Conservation (phyloP, 306 rosid genomes). For the Crotalaria pallida region DNA sequence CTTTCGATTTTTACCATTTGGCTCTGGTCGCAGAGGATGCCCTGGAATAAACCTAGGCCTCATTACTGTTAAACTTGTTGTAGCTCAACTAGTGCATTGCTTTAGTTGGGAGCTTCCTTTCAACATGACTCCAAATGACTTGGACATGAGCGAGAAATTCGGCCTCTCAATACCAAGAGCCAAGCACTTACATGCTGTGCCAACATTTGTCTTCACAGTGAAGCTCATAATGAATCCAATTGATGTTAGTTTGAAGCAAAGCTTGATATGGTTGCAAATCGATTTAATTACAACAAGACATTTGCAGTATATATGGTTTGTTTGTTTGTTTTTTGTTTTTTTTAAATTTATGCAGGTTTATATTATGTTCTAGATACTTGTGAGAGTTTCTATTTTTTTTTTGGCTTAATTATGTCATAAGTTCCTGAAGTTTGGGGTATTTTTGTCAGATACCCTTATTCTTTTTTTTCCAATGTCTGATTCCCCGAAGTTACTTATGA, state of each 20-base stretch:
- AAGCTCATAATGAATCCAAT: not conserved
- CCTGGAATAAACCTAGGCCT: conserved; percentile 37
- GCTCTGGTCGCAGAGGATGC: conserved; percentile 39
- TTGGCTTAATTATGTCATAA: no score
- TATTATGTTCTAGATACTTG: not conserved
- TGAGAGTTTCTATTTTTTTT: not conserved
- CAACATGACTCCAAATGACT: not conserved
- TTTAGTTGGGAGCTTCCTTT: conserved; percentile 36
- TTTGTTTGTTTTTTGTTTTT: no score
- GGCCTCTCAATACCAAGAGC: conserved; percentile 29
- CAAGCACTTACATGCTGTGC: conserved; percentile 23
- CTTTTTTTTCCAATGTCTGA: no score
- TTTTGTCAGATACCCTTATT: no score
- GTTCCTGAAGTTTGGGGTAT: no score
- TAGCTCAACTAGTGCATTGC: conserved; percentile 40
- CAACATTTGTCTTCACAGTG: not conserved
- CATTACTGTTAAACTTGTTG: not conserved
- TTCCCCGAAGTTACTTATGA: no score
- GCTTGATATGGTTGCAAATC: not conserved
- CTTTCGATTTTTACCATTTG: conserved; percentile 31
- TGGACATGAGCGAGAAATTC: conserved; percentile 34
- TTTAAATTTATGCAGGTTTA: not conserved
- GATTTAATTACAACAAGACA: not conserved
- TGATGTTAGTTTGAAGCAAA: not conserved
- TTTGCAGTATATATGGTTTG: not conserved